Base-by-base conservation (phyloP, 495 filamentous ascomycete genomes). In the Evansstolkia leycettana region DNA sequence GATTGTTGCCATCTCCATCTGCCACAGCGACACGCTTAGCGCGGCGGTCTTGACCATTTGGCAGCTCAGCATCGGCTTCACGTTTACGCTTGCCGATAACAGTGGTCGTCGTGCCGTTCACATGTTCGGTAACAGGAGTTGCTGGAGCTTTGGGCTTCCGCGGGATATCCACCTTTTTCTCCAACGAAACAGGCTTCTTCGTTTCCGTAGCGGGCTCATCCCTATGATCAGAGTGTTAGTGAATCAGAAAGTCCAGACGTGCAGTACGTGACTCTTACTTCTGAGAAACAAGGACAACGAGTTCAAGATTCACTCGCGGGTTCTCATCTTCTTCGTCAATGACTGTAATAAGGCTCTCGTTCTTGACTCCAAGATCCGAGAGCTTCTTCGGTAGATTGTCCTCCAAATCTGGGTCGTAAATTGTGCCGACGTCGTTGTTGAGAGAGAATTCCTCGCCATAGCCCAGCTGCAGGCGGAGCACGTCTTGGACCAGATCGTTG, bases 371-470 rank as follows among this genome's bases (percentile, higher is more conserved):
- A 1, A 93, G 65, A n/a, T 94, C 82, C 13, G 55, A 65, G 17
- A 98, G 69, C 29, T 76, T 82, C 62, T 85, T 90, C 1, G 58
- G 50, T 1, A 96, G 60, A 42, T 95, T 90, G 40, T 93, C 87
- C 5, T 85, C 84, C 41, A 88, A 67, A 37, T 96, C 90, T 0
- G 75, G 74, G 47, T 95, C 90, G 48, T 92, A 99, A 4, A 96
- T 65, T 6, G 81, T 60, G 31, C 76, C 78, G n/a, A 65, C 54
- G 2, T 80, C 77, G 31, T 72, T 86, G 40, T 70, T 76, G 38
- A 98, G 64, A 9, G 75, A 78, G 24, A 95, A 71, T 25, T 94
- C 88, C 35, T 88, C 79, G 7, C 79, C 76, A 50, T 93, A 96
- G 8, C 83, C 84, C 3, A 95, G 58, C 34, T 82, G 55, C 8